phyloP scores from a whole-genome alignment of 306 rosid species.

The Vigna radiata region DNA sequence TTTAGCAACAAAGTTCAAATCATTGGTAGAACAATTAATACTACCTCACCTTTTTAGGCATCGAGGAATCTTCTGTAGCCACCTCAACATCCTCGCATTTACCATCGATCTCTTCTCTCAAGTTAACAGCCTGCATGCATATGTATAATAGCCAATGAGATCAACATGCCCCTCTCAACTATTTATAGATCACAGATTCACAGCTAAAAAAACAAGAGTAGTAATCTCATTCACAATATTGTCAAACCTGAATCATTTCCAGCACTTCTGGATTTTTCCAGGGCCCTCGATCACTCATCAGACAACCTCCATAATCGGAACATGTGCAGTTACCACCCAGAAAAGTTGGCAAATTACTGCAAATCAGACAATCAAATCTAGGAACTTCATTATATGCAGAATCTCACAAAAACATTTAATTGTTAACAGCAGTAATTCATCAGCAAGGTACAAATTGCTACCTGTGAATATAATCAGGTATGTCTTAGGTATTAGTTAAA shows the following conservation, averaged over 20 bases:
- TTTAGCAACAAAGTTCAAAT: neutral
- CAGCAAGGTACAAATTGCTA: conserved; percentile 1
- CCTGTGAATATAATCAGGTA: no score
- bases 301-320: conserved; percentile 80
- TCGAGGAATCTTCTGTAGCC: conserved; percentile 38
- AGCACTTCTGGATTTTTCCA: conserved; percentile 72
- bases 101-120: conserved; percentile 43
- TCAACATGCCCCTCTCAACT: neutral
- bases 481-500: no score
- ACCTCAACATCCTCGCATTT: conserved; percentile 29
- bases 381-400: neutral
- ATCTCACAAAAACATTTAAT: neutral
- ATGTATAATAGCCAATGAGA: conserved; percentile 24
- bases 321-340: conserved; percentile 88
- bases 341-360: conserved; percentile 85
- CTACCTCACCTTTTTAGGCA: conserved; percentile 49
- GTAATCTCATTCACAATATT: conserved; percentile 5
- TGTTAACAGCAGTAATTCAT: conserved; percentile 21
- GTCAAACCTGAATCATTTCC: conserved; percentile 71
- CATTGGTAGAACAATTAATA: neutral
- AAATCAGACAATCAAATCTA: conserved; percentile 17
- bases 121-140: conserved; percentile 65
- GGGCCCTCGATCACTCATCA: conserved; percentile 85
- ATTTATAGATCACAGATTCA: neutral
- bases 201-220: neutral